Evolutionary conservation across 768 basidiomycete genomes (phyloP), one percentile per base, ranked within the genome.

Genomic region (Tephrocybe sp.): DNA sequence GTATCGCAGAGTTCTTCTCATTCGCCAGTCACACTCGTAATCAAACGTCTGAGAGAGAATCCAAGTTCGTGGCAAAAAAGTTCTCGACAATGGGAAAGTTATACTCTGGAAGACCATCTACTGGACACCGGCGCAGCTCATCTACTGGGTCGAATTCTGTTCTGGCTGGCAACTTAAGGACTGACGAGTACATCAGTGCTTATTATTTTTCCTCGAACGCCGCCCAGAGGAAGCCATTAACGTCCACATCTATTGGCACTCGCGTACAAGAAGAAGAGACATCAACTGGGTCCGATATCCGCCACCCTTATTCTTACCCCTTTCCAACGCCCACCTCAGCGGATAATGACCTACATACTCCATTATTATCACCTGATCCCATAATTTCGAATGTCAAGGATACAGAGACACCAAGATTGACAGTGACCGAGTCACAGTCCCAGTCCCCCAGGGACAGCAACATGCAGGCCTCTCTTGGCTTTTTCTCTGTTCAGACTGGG

Each of bases 1-100:
- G 83, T 59, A 60, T 84, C 5, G 71, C 75, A 3, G 79, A 72
- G 62, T 68, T 84, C 44, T 80, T 85, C 57, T 68, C 73, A 6
- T 77, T 84, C 52, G 73, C 74, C 30, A 52, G 59, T 57, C 59
- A 67, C 57, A 34, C 42, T 30, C 51, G 32, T 7, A 31, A 32
- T 4, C 16, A 26, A 26, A 26, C 44, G 10, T 16, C 51, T 10
- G 51, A 47, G 7, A 36, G 45, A 20, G 49, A 41, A 42, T 20
- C 48, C 13, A 39, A 43, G 13, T 12, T 52, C 5, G 39, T 48
- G 31, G 13, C 48, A 32, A 46, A 41, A 23, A 44, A 31, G 45
- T 12, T 43, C 22, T 23, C 54, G 39, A 45, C 48, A 50, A 13
- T 45, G 13, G 50, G 36, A 6, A 52, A 45, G 13, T 16, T 48